Evolutionary conservation across 345 rosid genomes (phyloP), one percentile per base, ranked within the genome.

Genomic region (Leavenworthia alabamica): DNA sequence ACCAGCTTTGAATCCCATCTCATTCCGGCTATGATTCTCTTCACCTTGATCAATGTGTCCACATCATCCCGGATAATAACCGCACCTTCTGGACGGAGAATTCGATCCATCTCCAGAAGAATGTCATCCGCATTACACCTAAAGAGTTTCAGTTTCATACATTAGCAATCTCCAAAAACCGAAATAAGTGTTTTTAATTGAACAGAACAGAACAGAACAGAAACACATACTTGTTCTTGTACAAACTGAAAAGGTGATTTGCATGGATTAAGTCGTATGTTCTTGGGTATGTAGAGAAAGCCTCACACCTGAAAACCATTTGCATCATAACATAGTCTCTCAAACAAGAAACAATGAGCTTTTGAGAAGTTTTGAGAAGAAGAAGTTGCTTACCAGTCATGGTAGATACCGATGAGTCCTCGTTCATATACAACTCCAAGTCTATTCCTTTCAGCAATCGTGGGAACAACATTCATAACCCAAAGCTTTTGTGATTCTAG

Each of bases 401-500:
- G 97, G 75, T 90, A 94, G 70, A 94, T 94, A 70, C 99, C 99
- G 13, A 88, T 87, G 68, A 94, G 73, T 68, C 99, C 99, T 60
- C 99, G 77, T 60, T 90, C 90, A 54, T 75, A 86, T 35, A 94
- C 76, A 51, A 85, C 95, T 15, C 99, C 96, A 57, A 90, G 82
- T 1, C 86, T 83, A 47, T 74, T 83, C 71, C 66, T 86, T 60
- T 89, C 89, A 16, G 97, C 90, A 46, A 88, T 79, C 0, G 93
- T 94, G 13, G 99, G 95, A 56, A 90, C 83, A 60, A 90, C 99
- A 84, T 94, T 94, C 99, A 94, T 94, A 57, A 87, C 90, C 99
- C 97, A 90, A 60, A 84, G 71, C 64, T 90, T 90, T 0, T 87
- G 72, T 3, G 84, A 80, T 52, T 86, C 77, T 2, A 94, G 52